Conservation (phyloP, 2,329 filamentous ascomycete genomes). For the Ascochyta lentis region DNA sequence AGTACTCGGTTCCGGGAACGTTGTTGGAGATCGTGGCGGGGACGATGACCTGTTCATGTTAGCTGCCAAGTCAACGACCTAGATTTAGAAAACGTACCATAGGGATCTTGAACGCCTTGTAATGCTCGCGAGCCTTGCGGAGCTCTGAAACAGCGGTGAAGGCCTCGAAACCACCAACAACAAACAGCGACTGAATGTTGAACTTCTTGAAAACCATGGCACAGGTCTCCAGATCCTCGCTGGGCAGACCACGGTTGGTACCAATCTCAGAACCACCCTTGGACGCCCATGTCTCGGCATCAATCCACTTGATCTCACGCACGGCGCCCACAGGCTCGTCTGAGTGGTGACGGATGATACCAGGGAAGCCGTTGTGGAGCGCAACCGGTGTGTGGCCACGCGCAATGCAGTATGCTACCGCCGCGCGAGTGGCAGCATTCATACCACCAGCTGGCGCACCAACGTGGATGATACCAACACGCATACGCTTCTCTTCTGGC, state of each 20-base stretch:
- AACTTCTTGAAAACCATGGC: constrained; percentile 85
- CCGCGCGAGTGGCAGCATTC: constrained; percentile 94
- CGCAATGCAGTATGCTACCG: constrained; percentile 89
- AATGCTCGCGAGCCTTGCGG: constrained; percentile 77
- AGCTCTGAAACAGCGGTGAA: constrained; percentile 92
- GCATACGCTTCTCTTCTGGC: constrained; percentile 81
- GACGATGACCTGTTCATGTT: constrained; percentile 71
- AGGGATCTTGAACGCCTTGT: constrained; percentile 88
- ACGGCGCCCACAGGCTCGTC: constrained; percentile 85
- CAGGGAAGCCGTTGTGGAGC: constrained; percentile 96
- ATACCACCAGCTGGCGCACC: constrained; percentile 96
- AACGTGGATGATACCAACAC: constrained; percentile 94
- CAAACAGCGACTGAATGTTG: constrained; percentile 88
- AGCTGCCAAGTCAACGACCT: constrained; percentile 1
- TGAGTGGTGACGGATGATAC: constrained; percentile 86
- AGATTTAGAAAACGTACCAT: constrained; percentile 56
- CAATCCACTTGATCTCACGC: constrained; percentile 86
- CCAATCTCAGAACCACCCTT: constrained; percentile 97
- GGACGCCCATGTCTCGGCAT: constrained; percentile 94
- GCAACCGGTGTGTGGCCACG: constrained; percentile 92
- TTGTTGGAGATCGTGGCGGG: constrained; percentile 99
- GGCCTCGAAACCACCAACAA: constrained; percentile 94
- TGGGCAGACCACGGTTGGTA: constrained; percentile 91
- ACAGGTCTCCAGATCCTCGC: constrained; percentile 82
- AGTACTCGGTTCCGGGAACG: constrained; percentile 96